Evolutionary conservation across 2,329 filamentous ascomycete genomes (phyloP), one percentile per base, ranked within the genome.

Genomic region (Westerdykella aurantiaca): DNA sequence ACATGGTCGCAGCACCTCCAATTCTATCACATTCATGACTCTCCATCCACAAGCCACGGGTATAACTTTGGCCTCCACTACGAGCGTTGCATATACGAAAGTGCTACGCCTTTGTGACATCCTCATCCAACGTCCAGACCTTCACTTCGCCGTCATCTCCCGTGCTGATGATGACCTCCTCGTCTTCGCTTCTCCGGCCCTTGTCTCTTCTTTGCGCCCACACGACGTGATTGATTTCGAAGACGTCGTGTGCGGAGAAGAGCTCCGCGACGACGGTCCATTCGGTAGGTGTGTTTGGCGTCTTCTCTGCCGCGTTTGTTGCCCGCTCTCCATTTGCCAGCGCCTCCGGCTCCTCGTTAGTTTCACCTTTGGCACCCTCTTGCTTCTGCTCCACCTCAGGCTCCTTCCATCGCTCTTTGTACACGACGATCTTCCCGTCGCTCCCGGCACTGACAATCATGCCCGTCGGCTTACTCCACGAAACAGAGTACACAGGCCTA

Each of bases 71-170:
- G 25, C 11, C 25, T 29, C 11, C 7, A 29, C 4, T 4, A 9
- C 7, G 11, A 29, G 11, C 11, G 25, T 38, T 38, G 18, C 21
- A 12, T 3, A 23, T 38, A 23, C 18, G n/a, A 22, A 4, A 18
- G 17, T 16, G 22, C 23, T n/a, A 16, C 16, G 21, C 13, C 38
- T 16, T 31, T 6, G 18, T 21, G n/a, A 25, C 33, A 12, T 9
- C 33, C 33, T 58, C 57, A 13, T 66, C 60, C 44, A 67, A 25
- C 16, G 79, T 77, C 91, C 93, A 98, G 1, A 90, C 82, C 59
- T 85, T 84, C 22, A 96, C 85, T 41, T 85, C 75, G 0, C 93
- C 93, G 68, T 97, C 90, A 64, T 98, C 93, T 0, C 91, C 93
- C 0, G 90, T 95, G 13, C 86, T 93, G 16, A 97, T 73, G 38